Base-by-base conservation (phyloP, 2,329 filamentous ascomycete species). In the Aspergillus persii region DNA sequence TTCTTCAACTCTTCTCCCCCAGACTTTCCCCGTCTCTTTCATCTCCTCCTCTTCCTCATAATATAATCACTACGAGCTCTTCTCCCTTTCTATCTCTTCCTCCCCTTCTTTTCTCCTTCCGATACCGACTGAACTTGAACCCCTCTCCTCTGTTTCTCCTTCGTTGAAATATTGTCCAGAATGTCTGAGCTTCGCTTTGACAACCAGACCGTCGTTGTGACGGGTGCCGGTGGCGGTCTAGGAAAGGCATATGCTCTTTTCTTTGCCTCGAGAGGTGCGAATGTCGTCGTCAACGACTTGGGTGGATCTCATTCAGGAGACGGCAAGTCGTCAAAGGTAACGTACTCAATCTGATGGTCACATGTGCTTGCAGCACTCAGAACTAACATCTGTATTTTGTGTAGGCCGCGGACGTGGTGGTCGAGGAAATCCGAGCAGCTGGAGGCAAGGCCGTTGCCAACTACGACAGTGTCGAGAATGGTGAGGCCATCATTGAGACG, bases 391-490 rank as follows among this genome's bases (percentile, higher is more conserved):
- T 41, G 2, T 4, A 36, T 58, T 61, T 41, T 59, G 4, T 78
- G 88, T 86, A 76, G 94, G 96, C 79, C 58, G 79, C 79, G 51
- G 79, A 81, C 70, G 69, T 78, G 36, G 79, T 81, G 12, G 79
- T 81, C 51, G 70, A 79, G 4, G 77, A 81, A 68, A 81, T 81
- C 67, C 92, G 89, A 78, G 84, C 87, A 73, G 89, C 89, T 55
- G 95, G 95, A 76, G 95, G 95, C 77, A 96, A 96, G 79, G 95
- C 95, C 61, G 93, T 96, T 53, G 92, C 94, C 78, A 98, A 97
- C 85, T 98, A 98, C 84, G 90, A 99, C 81, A 81, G 78, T 61
- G 79, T 81, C 56, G 91, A 95, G 81, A 84, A 94, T 71, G 95
- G 95, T 71, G 94, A 98, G 61, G 89, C 86, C 78, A 98, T 99